Evolutionary conservation across 2,329 filamentous ascomycete species (phyloP).

Genomic region (Dothiorella sarmentorum): DNA sequence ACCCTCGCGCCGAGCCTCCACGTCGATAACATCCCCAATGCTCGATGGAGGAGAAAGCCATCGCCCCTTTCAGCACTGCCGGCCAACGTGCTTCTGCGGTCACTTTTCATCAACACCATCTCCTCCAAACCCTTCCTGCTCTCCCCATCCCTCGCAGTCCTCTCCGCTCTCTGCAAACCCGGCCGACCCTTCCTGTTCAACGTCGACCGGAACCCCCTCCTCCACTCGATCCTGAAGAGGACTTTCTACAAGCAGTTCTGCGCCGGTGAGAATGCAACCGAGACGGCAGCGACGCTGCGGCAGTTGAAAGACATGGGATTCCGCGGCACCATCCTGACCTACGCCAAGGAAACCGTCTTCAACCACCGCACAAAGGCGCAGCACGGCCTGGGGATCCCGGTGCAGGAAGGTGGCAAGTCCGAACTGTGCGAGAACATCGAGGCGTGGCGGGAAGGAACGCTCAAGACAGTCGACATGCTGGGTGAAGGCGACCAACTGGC

Average conservation of each 20-base stretch:
- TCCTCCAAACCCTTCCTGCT: constrained; percentile 2
- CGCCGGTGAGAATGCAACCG: constrained; percentile 68
- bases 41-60: neutral
- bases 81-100: neutral
- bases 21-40: neutral
- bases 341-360: constrained; percentile 64
- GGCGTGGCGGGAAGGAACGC: constrained; percentile 52
- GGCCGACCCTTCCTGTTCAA: neutral
- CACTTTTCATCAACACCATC: constrained; percentile 8
- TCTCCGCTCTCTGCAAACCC: constrained; percentile 4
- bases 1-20: too few relatives aligned
- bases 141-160: neutral
- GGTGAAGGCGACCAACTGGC: constrained; percentile 47
- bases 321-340: constrained; percentile 77
- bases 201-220: constrained; percentile 44
- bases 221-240: constrained; percentile 69
- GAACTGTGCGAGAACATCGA: neutral
- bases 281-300: constrained; percentile 63
- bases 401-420: neutral
- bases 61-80: neutral
- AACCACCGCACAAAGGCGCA: constrained; percentile 20
- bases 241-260: constrained; percentile 91
- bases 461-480: constrained; percentile 61
- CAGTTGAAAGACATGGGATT: constrained; percentile 69
- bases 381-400: neutral